These are phyloP conservation scores for Exserohilum rostratum DNA, from an alignment of 2,329 filamentous ascomycete species.

Conservation along the genomic window DNA sequence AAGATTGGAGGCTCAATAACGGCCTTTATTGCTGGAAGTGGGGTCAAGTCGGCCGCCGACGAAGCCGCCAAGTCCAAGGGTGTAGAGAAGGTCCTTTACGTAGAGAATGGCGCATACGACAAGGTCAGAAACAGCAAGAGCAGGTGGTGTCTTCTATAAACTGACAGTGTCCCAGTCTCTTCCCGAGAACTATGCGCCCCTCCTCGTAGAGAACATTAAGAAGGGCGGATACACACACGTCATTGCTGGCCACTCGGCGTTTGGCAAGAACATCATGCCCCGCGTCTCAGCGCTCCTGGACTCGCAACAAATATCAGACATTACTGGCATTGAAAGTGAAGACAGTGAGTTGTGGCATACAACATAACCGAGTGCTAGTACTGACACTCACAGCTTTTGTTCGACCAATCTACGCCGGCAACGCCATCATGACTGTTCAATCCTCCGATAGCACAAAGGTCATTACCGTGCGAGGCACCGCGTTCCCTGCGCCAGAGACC, in stretches of 20 bases:
- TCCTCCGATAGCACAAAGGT: conserved; percentile 85
- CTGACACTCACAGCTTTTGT: conserved; percentile 69
- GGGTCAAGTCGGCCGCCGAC: conserved; percentile 75
- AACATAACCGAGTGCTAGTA: not conserved
- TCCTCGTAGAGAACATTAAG: conserved; percentile 95
- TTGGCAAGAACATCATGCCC: conserved; percentile 93
- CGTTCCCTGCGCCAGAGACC: conserved; percentile 77
- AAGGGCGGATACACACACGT: conserved; percentile 93
- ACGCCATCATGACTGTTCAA: conserved; percentile 95
- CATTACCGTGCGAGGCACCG: conserved; percentile 90
- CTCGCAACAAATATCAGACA: conserved; percentile 90
- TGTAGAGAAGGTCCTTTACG: conserved; percentile 86
- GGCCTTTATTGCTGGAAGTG: conserved; percentile 83
- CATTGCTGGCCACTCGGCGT: conserved; percentile 87
- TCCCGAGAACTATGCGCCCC: conserved; percentile 90
- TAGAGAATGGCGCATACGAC: conserved; percentile 90
- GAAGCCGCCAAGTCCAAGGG: conserved; percentile 89
- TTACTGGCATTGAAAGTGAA: conserved; percentile 83
- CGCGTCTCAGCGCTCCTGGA: conserved; percentile 91
- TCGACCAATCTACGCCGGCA: conserved; percentile 95
- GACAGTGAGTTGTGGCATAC: conserved; percentile 67
- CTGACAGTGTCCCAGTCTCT: conserved; percentile 63
- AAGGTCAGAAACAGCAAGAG: conserved; percentile 63
- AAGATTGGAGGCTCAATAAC: conserved; percentile 86
- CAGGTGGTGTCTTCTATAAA: not conserved